Evolutionary conservation across 1,284 basidiomycete species (phyloP).

Genomic region (Ustilago nuda): DNA sequence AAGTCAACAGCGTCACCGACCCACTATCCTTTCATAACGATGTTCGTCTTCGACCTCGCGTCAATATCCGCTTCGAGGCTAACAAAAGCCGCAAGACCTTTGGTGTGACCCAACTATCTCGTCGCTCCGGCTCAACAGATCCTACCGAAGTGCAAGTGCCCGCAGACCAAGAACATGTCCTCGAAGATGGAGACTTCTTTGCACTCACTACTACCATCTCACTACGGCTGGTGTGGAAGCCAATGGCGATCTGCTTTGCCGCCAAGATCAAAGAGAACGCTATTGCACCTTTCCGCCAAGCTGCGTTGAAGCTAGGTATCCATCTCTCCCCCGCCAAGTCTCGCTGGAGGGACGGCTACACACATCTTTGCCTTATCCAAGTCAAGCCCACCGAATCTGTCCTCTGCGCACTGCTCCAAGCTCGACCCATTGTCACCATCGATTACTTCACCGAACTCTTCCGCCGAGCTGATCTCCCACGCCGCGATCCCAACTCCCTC

Average conservation of each 20-base stretch:
- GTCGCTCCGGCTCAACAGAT: slow-evolving; percentile 8
- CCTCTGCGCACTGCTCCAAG: slow-evolving; percentile 39
- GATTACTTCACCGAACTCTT: slow-evolving; percentile 51
- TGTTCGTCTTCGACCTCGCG: slow-evolving; percentile 29
- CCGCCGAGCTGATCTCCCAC: slow-evolving; percentile 33
- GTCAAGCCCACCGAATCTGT: slow-evolving; percentile 50
- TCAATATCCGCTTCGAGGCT: slow-evolving; percentile 51
- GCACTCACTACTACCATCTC: slow-evolving; percentile 50
- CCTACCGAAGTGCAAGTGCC: slow-evolving; percentile 31
- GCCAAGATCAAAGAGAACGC: slow-evolving; percentile 34
- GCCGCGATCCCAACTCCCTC: slow-evolving; percentile 41
- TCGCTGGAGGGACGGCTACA: slow-evolving; percentile 41
- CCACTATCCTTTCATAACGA: slow-evolving; percentile 31
- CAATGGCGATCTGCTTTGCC: slow-evolving; percentile 45
- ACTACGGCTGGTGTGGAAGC: slow-evolving; percentile 43
- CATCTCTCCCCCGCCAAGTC: slow-evolving; percentile 46
- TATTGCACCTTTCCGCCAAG: slow-evolving; percentile 26
- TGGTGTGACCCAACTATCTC: slow-evolving; percentile 15
- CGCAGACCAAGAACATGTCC: slow-evolving; percentile 26
- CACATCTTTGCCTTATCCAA: slow-evolving; percentile 45
- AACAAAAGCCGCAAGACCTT: slow-evolving; percentile 52
- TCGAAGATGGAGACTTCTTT: slow-evolving; percentile 39
- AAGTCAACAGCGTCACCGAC: slow-evolving; percentile 9
- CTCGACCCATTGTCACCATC: slow-evolving; percentile 38
- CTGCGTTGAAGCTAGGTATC: slow-evolving; percentile 31